Conservation (phyloP, 345 rosid genomes). For the Rhodamnia rubescens region DNA sequence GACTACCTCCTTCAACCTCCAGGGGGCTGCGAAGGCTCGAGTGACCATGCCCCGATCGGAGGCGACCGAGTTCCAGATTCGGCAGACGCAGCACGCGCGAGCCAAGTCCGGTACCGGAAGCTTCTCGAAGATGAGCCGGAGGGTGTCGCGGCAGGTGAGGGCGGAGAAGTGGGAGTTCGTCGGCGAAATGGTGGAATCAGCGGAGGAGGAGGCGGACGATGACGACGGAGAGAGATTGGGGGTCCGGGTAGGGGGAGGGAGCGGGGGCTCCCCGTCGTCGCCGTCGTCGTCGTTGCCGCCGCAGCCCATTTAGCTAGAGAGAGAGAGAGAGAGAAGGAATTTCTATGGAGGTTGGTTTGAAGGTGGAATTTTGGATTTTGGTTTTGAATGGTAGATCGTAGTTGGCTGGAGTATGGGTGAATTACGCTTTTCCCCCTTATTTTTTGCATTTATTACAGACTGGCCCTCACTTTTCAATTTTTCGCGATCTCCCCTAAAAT, state of each 20-base stretch:
- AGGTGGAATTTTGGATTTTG: background rate
- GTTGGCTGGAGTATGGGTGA: background rate
- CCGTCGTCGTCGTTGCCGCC: too few relatives aligned
- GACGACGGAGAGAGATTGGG: background rate
- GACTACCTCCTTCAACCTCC: slow-evolving; percentile 50
- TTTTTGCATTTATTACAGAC: background rate
- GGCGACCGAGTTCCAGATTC: slow-evolving; percentile 49
- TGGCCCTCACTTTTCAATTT: background rate
- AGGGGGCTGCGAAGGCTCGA: slow-evolving; percentile 46
- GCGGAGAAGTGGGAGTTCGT: slow-evolving; percentile 46
- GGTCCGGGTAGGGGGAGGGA: background rate
- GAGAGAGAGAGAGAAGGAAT: background rate
- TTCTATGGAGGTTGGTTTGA: too few relatives aligned
- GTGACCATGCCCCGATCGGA: slow-evolving; percentile 34
- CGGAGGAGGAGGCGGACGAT: background rate
- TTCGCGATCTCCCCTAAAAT: background rate
- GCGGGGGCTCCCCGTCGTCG: slow-evolving; percentile 9
- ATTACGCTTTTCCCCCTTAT: background rate
- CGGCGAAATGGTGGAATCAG: slow-evolving; percentile 25
- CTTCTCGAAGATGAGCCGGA: slow-evolving; percentile 45
- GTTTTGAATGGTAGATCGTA: background rate
- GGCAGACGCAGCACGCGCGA: slow-evolving; percentile 75
- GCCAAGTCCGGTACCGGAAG: slow-evolving; percentile 58
- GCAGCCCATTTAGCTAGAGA: slow-evolving; percentile 24
- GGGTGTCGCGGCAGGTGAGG: slow-evolving; percentile 50